A percentile compares a stretch with the other conserved stretches of the same genome.
phyloP scores from a whole-genome alignment of 2,329 filamentous ascomycete genomes.

The Shiraia bambusicola region DNA sequence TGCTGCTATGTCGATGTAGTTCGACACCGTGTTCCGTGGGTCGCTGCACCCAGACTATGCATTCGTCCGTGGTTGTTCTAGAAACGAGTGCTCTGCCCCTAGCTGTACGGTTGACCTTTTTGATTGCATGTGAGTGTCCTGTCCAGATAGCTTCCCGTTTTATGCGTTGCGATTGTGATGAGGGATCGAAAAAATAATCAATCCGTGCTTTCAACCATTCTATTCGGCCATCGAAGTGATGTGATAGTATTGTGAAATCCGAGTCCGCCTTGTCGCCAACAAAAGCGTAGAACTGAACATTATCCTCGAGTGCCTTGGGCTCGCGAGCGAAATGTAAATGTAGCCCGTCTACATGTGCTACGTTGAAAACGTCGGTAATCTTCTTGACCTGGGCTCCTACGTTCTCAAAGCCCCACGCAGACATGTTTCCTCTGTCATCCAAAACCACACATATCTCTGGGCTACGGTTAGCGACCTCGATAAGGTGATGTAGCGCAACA shows the following conservation, averaged over 20 bases:
- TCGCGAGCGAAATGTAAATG: conserved; percentile 42
- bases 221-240: conserved; percentile 83
- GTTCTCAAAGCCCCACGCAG: conserved; percentile 89
- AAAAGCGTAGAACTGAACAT: conserved; percentile 73
- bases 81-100: conserved; percentile 80
- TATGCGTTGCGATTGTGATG: conserved; percentile 59
- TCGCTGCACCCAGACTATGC: conserved; percentile 78
- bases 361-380: conserved; percentile 74
- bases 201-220: conserved; percentile 78
- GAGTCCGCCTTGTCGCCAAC: conserved; percentile 64
- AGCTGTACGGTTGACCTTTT: conserved; percentile 84
- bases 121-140: conserved; percentile 77
- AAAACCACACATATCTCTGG: conserved; percentile 87
- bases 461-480: conserved; percentile 79
- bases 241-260: conserved; percentile 71
- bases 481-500: conserved; percentile 79
- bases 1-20: conserved; percentile 66
- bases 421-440: conserved; percentile 82
- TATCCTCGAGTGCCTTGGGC: conserved; percentile 46
- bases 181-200: conserved; percentile 77
- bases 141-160: conserved; percentile 71
- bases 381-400: conserved; percentile 70
- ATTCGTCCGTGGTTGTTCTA: conserved; percentile 74
- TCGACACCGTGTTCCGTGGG: conserved; percentile 53
- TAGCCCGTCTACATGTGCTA: conserved; percentile 72